These are phyloP conservation scores for Xylaria sp. DNA, from an alignment of 2,329 filamentous ascomycete genomes.

Conservation along the genomic window DNA sequence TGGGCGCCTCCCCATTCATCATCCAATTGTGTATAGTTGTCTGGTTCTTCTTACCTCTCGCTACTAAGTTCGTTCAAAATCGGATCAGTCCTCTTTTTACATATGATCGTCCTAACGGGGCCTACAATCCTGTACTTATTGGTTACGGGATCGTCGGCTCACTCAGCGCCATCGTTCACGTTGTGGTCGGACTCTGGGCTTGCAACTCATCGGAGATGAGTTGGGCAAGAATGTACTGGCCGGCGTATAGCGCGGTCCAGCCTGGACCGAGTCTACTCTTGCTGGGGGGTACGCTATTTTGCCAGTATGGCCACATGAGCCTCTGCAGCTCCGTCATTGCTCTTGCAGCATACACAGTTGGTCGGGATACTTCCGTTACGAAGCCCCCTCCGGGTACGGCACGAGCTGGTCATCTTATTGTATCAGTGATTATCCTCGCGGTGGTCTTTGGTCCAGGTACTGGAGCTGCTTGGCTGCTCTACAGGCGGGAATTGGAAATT, in stretches of 20 bases:
- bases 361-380: not conserved
- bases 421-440: not conserved
- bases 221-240: conserved; percentile 19
- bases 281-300: conserved; percentile 9
- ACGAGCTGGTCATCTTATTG: not conserved
- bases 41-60: conserved; percentile 19
- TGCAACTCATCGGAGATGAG: not conserved
- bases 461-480: not conserved
- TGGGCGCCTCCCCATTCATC: conserved; percentile 8
- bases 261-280: conserved; percentile 12
- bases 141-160: conserved; percentile 15
- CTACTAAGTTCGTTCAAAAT: not conserved
- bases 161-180: conserved; percentile 9
- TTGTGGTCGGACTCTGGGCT: conserved; percentile 2
- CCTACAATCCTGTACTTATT: not conserved
- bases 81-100: not conserved
- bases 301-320: conserved; percentile 18
- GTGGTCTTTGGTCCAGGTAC: not conserved
- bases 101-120: not conserved
- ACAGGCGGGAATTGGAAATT: not conserved
- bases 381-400: not conserved
- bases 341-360: conserved; percentile 3
- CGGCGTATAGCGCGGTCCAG: conserved; percentile 6
- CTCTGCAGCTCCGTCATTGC: not conserved
- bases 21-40: conserved; percentile 7